Percentiles rank a stretch among this genome's conserved stretches.
These are phyloP conservation scores for Ophiostoma himal-ulmi DNA, from an alignment of 2,329 filamentous ascomycete species.

Conservation along the genomic window DNA sequence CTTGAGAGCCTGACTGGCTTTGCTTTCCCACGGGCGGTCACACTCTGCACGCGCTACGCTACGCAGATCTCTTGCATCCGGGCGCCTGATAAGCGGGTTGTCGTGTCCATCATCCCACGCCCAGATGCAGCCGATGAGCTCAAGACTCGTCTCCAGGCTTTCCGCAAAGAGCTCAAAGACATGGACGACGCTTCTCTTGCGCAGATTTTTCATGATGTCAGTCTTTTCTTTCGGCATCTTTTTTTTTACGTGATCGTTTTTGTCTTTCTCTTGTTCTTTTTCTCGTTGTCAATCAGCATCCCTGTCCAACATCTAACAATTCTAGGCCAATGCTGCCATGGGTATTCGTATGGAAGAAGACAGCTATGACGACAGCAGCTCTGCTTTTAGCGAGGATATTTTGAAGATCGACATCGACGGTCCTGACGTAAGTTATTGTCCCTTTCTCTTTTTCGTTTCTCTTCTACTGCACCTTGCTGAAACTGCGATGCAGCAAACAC, in stretches of 20 bases:
- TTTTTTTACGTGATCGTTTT: neutral
- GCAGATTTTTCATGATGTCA: slow-evolving; percentile 38
- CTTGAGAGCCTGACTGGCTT: slow-evolving; percentile 48
- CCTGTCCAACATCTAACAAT: neutral
- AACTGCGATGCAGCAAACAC: slow-evolving; percentile 33
- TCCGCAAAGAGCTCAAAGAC: slow-evolving; percentile 29
- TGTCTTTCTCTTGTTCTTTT: neutral
- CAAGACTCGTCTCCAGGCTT: slow-evolving; percentile 27
- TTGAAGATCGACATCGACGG: slow-evolving; percentile 43
- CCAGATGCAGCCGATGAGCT: slow-evolving; percentile 24
- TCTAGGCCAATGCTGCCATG: slow-evolving; percentile 41
- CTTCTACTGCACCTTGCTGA: neutral
- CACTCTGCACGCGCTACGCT: slow-evolving; percentile 30
- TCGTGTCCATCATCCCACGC: slow-evolving; percentile 30
- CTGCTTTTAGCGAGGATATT: slow-evolving; percentile 43
- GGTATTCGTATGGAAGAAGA: slow-evolving; percentile 34
- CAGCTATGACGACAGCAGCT: neutral
- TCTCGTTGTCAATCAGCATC: neutral
- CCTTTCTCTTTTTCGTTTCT: neutral
- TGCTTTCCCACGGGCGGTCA: slow-evolving; percentile 28
- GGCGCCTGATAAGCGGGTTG: slow-evolving; percentile 28
- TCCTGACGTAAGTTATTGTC: slow-evolving; percentile 29
- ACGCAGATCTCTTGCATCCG: slow-evolving; percentile 32
- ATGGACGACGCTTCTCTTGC: slow-evolving; percentile 33
- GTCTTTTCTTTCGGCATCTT: slow-evolving; percentile 18